Evolutionary conservation across 257 asterid genomes (phyloP).

Genomic region (Nicotiana obtusifolia): DNA sequence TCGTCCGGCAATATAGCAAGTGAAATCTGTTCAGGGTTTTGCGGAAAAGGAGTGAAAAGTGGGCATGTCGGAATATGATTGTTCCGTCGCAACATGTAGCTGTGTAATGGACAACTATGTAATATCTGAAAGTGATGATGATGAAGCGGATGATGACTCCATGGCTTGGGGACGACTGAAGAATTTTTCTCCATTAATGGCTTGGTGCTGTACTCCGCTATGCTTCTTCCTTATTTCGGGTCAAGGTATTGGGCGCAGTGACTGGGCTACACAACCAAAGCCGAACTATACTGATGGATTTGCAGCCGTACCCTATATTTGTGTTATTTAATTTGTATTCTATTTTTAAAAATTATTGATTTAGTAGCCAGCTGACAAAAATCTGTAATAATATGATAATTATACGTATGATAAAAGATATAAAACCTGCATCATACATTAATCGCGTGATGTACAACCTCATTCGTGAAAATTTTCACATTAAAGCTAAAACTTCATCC

Average conservation of each 20-base stretch:
- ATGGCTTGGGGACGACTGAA: neutral
- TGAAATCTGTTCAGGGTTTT: neutral
- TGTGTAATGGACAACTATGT: slow-evolving; percentile 55
- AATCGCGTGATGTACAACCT: no score
- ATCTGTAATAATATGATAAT: no score
- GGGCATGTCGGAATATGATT: slow-evolving; percentile 46
- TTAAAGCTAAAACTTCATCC: no score
- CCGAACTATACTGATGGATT: neutral
- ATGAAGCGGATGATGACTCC: slow-evolving; percentile 6
- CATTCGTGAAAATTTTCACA: no score
- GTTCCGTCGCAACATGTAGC: slow-evolving; percentile 28
- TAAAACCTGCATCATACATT: no score
- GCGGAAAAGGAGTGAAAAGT: slow-evolving; percentile 25
- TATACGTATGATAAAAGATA: no score
- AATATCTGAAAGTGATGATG: slow-evolving; percentile 39
- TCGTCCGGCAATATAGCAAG: slow-evolving; percentile 1
- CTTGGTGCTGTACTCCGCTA: neutral
- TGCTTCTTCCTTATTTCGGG: neutral
- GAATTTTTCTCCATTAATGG: slow-evolving; percentile 7
- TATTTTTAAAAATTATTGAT: no score
- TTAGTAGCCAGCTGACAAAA: no score
- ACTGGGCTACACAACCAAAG: neutral
- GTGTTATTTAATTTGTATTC: no score
- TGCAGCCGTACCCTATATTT: no score
- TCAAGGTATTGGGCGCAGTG: neutral